These are phyloP conservation scores for Cyberlindnera misumaiensis DNA, from an alignment of 805 yeast species.

Conservation along the genomic window DNA sequence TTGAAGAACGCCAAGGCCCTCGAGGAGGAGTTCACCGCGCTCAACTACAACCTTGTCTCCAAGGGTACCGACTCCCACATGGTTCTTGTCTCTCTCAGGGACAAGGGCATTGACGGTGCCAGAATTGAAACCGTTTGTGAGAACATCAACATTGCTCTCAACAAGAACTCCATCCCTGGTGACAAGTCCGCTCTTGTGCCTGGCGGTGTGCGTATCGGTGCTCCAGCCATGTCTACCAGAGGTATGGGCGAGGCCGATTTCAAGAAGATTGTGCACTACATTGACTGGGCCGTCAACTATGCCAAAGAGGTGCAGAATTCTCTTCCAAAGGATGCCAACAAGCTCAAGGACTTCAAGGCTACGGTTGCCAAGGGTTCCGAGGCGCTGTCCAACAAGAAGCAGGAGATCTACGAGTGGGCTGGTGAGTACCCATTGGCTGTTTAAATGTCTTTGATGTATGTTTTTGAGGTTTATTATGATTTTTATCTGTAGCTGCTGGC, in stretches of 20 bases:
- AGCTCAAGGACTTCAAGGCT: constrained; percentile 92
- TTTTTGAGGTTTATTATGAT: too few species aligned
- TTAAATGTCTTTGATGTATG: constrained; percentile 28
- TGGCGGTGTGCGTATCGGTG: constrained; percentile 95
- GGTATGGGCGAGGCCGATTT: constrained; percentile 90
- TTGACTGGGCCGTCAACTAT: constrained; percentile 69
- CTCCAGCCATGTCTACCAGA: constrained; percentile 98
- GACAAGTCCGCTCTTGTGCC: constrained; percentile 96
- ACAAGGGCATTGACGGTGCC: constrained; percentile 92
- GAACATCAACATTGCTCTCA: constrained; percentile 88
- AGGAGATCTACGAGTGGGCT: constrained; percentile 87
- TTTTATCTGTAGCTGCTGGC: too few species aligned
- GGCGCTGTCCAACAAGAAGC: constrained; percentile 58
- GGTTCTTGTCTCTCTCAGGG: constrained; percentile 84
- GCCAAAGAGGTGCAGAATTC: constrained; percentile 70
- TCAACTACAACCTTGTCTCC: constrained; percentile 79
- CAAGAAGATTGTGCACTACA: constrained; percentile 68
- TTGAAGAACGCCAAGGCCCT: constrained; percentile 81
- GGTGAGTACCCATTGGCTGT: constrained; percentile 72
- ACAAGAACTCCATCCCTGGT: constrained; percentile 97
- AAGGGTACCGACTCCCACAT: constrained; percentile 97
- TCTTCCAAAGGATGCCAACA: constrained; percentile 89
- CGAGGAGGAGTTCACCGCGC: constrained; percentile 63
- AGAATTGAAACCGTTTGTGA: constrained; percentile 94
- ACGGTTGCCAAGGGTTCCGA: constrained; percentile 66